A percentile compares a stretch with the other conserved stretches of the same genome.
These are phyloP conservation scores for Aspergillus quadricinctus DNA, from an alignment of 2,329 filamentous ascomycete genomes.

Conservation along the genomic window DNA sequence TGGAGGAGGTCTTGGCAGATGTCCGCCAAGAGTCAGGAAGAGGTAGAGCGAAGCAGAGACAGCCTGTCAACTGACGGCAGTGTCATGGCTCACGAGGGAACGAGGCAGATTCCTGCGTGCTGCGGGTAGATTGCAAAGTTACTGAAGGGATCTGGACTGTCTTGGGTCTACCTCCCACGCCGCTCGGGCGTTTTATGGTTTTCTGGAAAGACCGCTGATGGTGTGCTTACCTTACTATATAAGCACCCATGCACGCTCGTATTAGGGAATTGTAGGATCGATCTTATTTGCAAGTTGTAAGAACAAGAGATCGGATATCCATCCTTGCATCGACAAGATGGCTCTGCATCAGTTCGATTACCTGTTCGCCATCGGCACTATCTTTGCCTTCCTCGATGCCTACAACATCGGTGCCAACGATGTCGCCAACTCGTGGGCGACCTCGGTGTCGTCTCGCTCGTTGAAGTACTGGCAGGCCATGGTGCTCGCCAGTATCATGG, in stretches of 20 bases:
- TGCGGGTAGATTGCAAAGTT: not conserved
- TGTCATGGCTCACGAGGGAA: not conserved
- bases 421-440: slow-evolving; percentile 19
- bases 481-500: slow-evolving; percentile 14
- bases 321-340: slow-evolving; percentile 2
- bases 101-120: not conserved
- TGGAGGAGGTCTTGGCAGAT: slow-evolving; percentile 2
- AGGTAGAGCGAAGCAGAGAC: not conserved
- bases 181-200: not conserved
- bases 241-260: not conserved
- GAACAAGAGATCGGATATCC: not conserved
- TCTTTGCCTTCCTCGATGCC: slow-evolving; percentile 18
- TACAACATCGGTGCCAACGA: slow-evolving; percentile 19
- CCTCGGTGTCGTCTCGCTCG: slow-evolving; percentile 16
- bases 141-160: not conserved
- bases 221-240: slow-evolving; percentile 2
- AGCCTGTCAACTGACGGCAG: not conserved
- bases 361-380: slow-evolving; percentile 16
- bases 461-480: slow-evolving; percentile 17
- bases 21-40: not conserved
- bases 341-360: slow-evolving; percentile 16
- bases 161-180: not conserved
- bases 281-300: not conserved
- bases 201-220: not conserved
- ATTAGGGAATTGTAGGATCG: not conserved